Conservation (phyloP, 129 eudicot genomes). For the Solidago caesia region DNA sequence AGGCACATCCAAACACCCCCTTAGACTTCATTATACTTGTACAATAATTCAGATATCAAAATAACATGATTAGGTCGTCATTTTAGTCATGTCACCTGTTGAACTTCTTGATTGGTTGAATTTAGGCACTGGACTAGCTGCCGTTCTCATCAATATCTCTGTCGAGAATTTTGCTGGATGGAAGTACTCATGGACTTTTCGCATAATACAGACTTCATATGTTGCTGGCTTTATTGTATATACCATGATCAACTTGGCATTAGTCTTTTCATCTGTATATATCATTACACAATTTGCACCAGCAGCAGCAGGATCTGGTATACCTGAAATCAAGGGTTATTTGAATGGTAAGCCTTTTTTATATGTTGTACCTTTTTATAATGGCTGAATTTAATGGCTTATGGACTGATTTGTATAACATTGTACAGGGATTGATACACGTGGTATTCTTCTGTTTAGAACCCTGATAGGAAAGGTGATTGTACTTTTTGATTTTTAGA, state of each 20-base stretch:
- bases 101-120: slow-evolving; percentile 15
- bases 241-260: slow-evolving; percentile 70
- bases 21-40: background rate
- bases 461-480: slow-evolving; percentile 91
- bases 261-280: slow-evolving; percentile 88
- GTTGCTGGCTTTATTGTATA: slow-evolving; percentile 80
- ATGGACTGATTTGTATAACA: slow-evolving; percentile 7
- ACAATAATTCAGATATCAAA: slow-evolving; percentile 1
- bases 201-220: slow-evolving; percentile 76
- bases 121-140: slow-evolving; percentile 93
- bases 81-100: slow-evolving; percentile 18
- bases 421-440: slow-evolving; percentile 83
- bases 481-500: background rate
- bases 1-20: background rate
- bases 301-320: slow-evolving; percentile 99
- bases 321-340: slow-evolving; percentile 99
- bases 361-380: background rate
- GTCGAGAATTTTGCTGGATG: slow-evolving; percentile 99
- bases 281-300: slow-evolving; percentile 90
- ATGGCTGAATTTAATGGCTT: background rate
- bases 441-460: slow-evolving; percentile 91
- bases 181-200: slow-evolving; percentile 82
- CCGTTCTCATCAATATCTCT: slow-evolving; percentile 89
- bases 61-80: slow-evolving; percentile 4
- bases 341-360: slow-evolving; percentile 61